phyloP scores from a whole-genome alignment of 208 protist genomes.

The Trypanosomatidae sp. region DNA sequence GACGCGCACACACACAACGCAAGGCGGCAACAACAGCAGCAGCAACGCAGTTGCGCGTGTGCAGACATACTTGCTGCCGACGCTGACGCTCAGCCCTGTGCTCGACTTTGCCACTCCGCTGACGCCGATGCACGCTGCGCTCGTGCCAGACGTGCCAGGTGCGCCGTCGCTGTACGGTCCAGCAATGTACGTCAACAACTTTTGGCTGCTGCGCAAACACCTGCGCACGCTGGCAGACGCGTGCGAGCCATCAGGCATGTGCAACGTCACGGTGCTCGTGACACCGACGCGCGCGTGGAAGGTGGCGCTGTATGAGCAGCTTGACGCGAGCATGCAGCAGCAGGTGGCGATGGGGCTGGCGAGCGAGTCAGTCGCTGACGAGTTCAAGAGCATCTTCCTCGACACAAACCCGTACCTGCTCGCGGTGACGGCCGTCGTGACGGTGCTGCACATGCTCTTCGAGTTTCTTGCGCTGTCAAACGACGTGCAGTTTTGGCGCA shows the following conservation, averaged over 20 bases:
- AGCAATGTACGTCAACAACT: conserved; percentile 90
- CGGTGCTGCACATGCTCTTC: conserved; percentile 96
- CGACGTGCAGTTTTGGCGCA: conserved; percentile 82
- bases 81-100: conserved; percentile 53
- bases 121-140: conserved; percentile 16
- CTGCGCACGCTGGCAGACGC: conserved; percentile 63
- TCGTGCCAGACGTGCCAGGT: conserved; percentile 15
- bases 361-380: conserved; percentile 34
- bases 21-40: too few species aligned
- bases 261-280: conserved; percentile 46
- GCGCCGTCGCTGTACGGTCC: conserved; percentile 64
- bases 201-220: conserved; percentile 88
- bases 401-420: conserved; percentile 95
- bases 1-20: too few species aligned
- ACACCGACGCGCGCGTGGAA: conserved; percentile 42
- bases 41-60: too few species aligned
- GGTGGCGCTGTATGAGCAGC: conserved; percentile 58
- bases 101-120: conserved; percentile 56
- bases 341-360: conserved; percentile 54
- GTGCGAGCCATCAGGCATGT: conserved; percentile 22
- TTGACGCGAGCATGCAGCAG: conserved; percentile 61
- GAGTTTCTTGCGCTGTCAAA: conserved; percentile 99
- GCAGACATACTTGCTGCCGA: conserved; percentile 38
- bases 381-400: conserved; percentile 90
- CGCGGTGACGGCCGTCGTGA: conserved; percentile 88